A percentile compares a stretch with the other conserved stretches of the same genome.
These are phyloP conservation scores for Ottelia alismoides DNA, from an alignment of 106 monocot species.

Conservation along the genomic window DNA sequence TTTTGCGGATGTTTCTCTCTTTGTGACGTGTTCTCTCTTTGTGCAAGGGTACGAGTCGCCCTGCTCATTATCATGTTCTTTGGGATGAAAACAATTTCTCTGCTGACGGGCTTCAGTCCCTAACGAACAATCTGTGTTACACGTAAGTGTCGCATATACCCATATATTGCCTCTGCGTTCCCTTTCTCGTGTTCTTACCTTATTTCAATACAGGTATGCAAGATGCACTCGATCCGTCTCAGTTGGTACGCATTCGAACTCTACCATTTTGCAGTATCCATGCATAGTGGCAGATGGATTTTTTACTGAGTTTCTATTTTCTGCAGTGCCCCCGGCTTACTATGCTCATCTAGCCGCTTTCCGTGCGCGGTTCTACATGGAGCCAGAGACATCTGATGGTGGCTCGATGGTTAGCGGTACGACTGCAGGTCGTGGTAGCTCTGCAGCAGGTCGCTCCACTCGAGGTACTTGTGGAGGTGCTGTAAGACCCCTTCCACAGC, in stretches of 20 bases:
- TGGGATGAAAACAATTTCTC: conserved; percentile 95
- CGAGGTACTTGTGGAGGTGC: conserved; percentile 11
- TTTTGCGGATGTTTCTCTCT: no score
- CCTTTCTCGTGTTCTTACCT: no score
- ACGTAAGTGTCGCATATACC: conserved; percentile 33
- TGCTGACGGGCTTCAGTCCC: conserved; percentile 52
- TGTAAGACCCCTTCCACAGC: conserved; percentile 59
- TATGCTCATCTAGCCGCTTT: conserved; percentile 78
- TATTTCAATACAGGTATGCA: conserved; percentile 5
- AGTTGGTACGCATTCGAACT: conserved; percentile 5
- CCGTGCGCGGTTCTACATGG: conserved; percentile 66
- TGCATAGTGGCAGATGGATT: no score
- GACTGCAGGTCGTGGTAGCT: conserved; percentile 13
- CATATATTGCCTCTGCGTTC: no score
- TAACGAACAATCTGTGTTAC: conserved; percentile 95
- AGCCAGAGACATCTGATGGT: conserved; percentile 45
- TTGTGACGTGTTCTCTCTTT: no score
- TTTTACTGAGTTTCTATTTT: no score
- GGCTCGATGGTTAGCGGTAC: conserved; percentile 20
- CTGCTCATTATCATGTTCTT: conserved; percentile 85
- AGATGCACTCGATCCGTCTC: conserved; percentile 17
- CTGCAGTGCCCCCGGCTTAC: conserved; percentile 69
- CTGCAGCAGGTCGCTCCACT: conserved; percentile 8
- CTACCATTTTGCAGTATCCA: no score
- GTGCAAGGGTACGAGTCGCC: conserved; percentile 71